A percentile compares a stretch with the other conserved stretches of the same genome.
Evolutionary conservation across 768 basidiomycete genomes (phyloP).

Genomic region (Pleurotus salmoneostramineus): DNA sequence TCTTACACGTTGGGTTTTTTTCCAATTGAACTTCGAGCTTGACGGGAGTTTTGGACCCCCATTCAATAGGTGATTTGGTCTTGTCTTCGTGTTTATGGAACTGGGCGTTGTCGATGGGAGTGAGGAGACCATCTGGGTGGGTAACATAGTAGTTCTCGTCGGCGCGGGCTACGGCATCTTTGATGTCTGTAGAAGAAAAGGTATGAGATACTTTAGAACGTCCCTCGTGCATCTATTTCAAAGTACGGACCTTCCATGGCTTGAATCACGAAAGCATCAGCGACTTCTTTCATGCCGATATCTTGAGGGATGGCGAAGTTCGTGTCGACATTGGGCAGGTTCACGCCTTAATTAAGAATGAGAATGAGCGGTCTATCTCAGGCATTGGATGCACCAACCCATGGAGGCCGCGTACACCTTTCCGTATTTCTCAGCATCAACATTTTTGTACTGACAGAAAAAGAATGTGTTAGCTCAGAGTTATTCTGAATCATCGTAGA

Average conservation of each 20-base stretch:
- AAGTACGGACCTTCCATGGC: neutral
- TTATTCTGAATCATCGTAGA: too few species aligned
- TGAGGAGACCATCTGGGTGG: too few species aligned
- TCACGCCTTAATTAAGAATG: neutral
- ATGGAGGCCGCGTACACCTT: neutral
- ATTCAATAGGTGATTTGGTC: neutral
- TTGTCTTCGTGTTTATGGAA: neutral
- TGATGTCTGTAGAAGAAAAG: neutral
- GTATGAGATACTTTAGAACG: neutral
- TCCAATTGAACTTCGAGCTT: neutral
- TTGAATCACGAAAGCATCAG: neutral
- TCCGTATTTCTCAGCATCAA: neutral
- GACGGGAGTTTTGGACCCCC: neutral
- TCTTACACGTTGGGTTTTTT: neutral
- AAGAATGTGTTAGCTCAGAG: neutral
- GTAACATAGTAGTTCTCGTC: too few species aligned
- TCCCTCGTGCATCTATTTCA: neutral
- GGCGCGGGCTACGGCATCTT: neutral
- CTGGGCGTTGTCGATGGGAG: neutral
- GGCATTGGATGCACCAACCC: neutral
- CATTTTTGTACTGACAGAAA: neutral
- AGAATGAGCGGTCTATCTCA: neutral
- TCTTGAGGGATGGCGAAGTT: neutral
- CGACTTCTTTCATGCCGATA: neutral
- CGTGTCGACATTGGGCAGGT: neutral